phyloP scores from a whole-genome alignment of 495 filamentous ascomycete species.

The Lasiosphaeris hirsuta region DNA sequence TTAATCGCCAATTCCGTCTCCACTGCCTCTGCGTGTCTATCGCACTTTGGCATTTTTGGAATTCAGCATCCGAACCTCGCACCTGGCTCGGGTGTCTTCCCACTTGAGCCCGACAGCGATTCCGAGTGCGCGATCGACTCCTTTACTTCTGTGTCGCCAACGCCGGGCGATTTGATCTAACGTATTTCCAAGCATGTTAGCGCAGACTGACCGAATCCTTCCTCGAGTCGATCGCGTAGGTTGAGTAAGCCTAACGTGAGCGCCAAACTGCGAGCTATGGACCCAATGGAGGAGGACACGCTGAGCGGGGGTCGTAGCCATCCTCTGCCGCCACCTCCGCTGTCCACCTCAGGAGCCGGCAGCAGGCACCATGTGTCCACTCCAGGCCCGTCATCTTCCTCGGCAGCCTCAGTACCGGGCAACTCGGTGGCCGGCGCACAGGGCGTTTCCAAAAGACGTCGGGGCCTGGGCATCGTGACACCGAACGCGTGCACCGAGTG shows the following conservation, averaged over 20 bases:
- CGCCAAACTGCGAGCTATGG: slow-evolving; percentile 9
- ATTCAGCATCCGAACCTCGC: background rate
- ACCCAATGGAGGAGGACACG: slow-evolving; percentile 29
- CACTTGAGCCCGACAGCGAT: background rate
- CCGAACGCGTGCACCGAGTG: slow-evolving; percentile 57
- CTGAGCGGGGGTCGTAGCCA: slow-evolving; percentile 9
- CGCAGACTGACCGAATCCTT: slow-evolving; percentile 1
- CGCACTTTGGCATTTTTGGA: no score
- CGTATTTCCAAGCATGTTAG: slow-evolving; percentile 11
- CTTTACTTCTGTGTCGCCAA: background rate
- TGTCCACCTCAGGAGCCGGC: background rate
- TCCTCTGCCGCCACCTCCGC: slow-evolving; percentile 1
- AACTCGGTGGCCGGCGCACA: background rate
- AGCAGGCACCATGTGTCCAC: slow-evolving; percentile 1
- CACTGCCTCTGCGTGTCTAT: background rate
- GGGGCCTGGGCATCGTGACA: slow-evolving; percentile 52
- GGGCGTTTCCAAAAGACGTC: slow-evolving; percentile 40
- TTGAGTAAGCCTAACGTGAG: background rate
- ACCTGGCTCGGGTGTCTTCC: background rate
- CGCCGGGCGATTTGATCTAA: no score
- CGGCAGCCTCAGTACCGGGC: slow-evolving; percentile 3
- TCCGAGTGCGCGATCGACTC: background rate
- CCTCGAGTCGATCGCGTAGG: slow-evolving; percentile 2
- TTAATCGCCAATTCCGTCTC: background rate
- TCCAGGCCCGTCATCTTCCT: slow-evolving; percentile 1